Evolutionary conservation across 176 grass and related monocot genomes (phyloP).

Genomic region (Hsuehochloa calcarea): DNA sequence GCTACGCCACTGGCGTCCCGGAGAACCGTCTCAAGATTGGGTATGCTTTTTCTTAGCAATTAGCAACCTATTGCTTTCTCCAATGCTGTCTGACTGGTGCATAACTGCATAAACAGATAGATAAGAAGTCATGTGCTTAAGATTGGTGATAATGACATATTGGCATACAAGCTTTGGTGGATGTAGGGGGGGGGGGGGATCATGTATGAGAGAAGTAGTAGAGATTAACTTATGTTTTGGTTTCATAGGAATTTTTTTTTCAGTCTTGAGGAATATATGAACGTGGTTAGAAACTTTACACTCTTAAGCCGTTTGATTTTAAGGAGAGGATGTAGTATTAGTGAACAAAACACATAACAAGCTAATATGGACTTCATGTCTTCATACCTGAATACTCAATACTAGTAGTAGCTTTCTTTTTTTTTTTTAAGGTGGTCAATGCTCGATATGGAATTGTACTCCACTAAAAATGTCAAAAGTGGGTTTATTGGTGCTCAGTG

Average conservation of each 20-base stretch:
- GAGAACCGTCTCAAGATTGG: constrained; percentile 88
- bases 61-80: background rate
- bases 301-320: background rate
- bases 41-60: constrained; percentile 38
- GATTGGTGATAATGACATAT: background rate
- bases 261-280: background rate
- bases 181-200: background rate
- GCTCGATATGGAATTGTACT: background rate
- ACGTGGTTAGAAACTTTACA: background rate
- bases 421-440: too few species aligned
- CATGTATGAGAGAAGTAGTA: background rate
- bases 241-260: background rate
- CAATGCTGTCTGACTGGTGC: background rate
- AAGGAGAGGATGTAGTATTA: background rate
- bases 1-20: constrained; percentile 79
- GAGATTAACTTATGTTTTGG: background rate
- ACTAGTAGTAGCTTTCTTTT: background rate
- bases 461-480: background rate
- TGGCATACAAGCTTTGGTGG: background rate
- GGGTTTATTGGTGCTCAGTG: background rate
- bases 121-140: background rate
- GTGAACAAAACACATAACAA: background rate
- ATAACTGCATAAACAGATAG: background rate
- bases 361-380: background rate
- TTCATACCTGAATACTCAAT: background rate